Conservation (phyloP, 1,139 yeast genomes). For the Nematodospora anomalae region DNA sequence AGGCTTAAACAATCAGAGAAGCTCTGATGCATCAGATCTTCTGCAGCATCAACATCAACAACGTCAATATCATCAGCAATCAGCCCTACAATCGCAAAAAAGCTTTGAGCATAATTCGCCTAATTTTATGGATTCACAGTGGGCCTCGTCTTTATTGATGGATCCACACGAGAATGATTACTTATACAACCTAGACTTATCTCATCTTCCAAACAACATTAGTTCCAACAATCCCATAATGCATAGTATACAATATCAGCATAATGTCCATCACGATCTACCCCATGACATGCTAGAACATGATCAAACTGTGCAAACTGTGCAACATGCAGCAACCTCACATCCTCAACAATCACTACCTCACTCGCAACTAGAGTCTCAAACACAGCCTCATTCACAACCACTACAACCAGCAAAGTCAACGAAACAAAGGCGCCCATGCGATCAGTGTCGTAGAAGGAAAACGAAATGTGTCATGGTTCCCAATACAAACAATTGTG, state of each 20-base stretch:
- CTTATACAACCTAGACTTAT: conserved; percentile 30
- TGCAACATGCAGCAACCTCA: conserved; percentile 2
- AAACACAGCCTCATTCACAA: conserved; percentile 4
- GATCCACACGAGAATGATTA: conserved; percentile 24
- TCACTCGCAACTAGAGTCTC: conserved; percentile 5
- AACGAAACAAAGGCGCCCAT: conserved; percentile 46
- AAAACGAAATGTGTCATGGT: conserved; percentile 64
- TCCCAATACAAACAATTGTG: conserved; percentile 59
- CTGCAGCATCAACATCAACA: conserved; percentile 1
- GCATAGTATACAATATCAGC: conserved; percentile 37
- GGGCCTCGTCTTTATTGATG: conserved; percentile 3
- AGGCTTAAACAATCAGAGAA: not conserved
- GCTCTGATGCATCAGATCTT: not conserved
- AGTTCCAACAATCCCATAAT: conserved; percentile 21
- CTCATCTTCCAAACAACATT: conserved; percentile 2
- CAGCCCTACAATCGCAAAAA: not conserved
- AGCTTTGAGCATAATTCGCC: conserved; percentile 25
- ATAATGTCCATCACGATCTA: conserved; percentile 20
- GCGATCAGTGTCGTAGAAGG: conserved; percentile 69
- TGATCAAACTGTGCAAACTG: not conserved
- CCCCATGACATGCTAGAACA: not conserved
- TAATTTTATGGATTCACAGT: conserved; percentile 36
- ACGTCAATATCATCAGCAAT: not conserved
- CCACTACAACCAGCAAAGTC: conserved; percentile 13
- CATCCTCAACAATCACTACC: conserved; percentile 8